Base-by-base conservation (phyloP, 2,329 filamentous ascomycete species). In the Exserohilum rostratum region DNA sequence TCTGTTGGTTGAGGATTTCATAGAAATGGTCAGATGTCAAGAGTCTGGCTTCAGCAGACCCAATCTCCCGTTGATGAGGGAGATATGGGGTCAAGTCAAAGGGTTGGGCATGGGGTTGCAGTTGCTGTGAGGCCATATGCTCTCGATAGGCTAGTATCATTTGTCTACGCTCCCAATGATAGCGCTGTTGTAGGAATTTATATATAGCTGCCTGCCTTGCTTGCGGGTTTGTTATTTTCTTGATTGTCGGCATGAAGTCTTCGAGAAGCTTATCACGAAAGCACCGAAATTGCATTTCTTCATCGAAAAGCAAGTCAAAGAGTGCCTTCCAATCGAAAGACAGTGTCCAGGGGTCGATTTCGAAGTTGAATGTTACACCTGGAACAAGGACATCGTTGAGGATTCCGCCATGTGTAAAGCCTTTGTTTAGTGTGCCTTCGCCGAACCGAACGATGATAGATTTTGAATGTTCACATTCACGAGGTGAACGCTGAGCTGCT, bases 321-420 rank as follows among this genome's bases (percentile, higher is more conserved):
- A 50, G 20, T 12, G 6, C 15, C 27, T 44, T 57, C 50, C 54
- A 60, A 7, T 44, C 31, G 33, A 60, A 46, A 2, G n/a, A 46
- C 2, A 60, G 11, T 7, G 40, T 7, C 34, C 44, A 52, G 9
- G 38, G 30, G 12, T 10, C 35, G 2, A 10, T 25, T 7, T 34
- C n/a, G 2, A 18, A 18, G 6, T 42, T 35, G 15, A 39, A 25
- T 3, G 5, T 27, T 2, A 56, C 22, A 18, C 27, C 29, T 12
- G 46, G 46, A 7, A 60, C 33, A 11, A 17, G 1, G 4, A 40
- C 22, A 27, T 54, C 47, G 27, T 44, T 57, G 13, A 53, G 15
- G 13, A 57, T 54, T 7, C 49, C 46, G 25, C 53, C 49, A 38
- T 15, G 33, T n/a, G 45, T 38, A 6, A 27, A 46, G 13, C 47